These are phyloP conservation scores for Yamadazyma oceani DNA, from an alignment of 1,139 yeast species.

Conservation along the genomic window DNA sequence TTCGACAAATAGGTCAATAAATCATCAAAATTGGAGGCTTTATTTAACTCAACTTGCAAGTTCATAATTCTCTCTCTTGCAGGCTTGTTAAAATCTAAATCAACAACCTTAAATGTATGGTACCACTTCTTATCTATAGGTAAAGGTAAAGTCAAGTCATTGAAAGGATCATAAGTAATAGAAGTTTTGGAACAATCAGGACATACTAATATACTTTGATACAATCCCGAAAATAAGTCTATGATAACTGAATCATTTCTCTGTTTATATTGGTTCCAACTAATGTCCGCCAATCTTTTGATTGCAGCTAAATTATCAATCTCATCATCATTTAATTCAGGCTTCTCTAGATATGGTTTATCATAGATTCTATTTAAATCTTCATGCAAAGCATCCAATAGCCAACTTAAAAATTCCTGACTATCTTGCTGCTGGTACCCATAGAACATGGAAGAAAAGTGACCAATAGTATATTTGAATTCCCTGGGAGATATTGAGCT, in stretches of 20 bases:
- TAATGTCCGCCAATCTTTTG: constrained; percentile 60
- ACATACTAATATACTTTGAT: constrained; percentile 85
- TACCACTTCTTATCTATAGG: constrained; percentile 80
- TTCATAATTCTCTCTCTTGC: constrained; percentile 28
- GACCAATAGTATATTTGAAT: constrained; percentile 78
- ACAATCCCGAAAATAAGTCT: constrained; percentile 87
- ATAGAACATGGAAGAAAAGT: constrained; percentile 76
- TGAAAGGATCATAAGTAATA: constrained; percentile 91
- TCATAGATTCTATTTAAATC: constrained; percentile 80
- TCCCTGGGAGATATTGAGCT: constrained; percentile 62
- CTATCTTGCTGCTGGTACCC: constrained; percentile 95
- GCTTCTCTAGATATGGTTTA: constrained; percentile 88
- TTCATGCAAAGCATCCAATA: constrained; percentile 90
- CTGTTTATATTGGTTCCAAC: constrained; percentile 79
- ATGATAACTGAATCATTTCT: constrained; percentile 85
- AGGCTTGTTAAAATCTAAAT: constrained; percentile 48
- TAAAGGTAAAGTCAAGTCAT: constrained; percentile 84
- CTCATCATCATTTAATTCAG: constrained; percentile 69
- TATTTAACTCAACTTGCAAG: constrained; percentile 71
- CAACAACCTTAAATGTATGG: constrained; percentile 62
- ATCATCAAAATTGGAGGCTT: constrained; percentile 64
- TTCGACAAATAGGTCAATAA: constrained; percentile 60
- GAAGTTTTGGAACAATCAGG: constrained; percentile 82
- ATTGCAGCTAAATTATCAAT: constrained; percentile 56
- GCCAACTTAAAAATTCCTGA: constrained; percentile 88